Base-by-base conservation (phyloP, 352 stramenopile genomes). In the Peronospora tabacina region DNA sequence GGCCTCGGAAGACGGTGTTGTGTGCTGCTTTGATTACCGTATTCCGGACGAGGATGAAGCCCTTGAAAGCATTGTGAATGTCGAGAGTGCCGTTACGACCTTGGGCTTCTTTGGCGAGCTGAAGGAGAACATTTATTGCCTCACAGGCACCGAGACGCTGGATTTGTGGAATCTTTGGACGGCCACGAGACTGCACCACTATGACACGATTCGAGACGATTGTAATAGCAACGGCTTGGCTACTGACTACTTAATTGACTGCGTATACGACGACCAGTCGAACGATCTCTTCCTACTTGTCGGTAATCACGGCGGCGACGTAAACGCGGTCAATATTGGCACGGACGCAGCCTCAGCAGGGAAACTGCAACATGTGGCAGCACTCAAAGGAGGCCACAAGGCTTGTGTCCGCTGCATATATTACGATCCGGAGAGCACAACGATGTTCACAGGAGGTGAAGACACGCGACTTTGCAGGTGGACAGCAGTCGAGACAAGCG, bases 121-220 rank as follows among this genome's bases (percentile, higher is more conserved):
- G 41, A 60, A 57, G 2, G 82, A 94, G 42, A 83, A 93, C 47
- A 79, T 95, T 19, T 92, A 76, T 52, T 93, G 72, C 42, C 70
- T 94, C 16, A 95, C 85, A 0, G 83, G 87, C 53, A 85, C 80
- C 12, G 87, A 96, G 70, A 94, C 82, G 33, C 70, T 95, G 16
- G 86, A 92, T 41, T 54, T 96, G 41, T 96, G 87, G 87, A 94
- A 96, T 62, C 44, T 93, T 33, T 77, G 78, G 62, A 89, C 75
- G 4, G 87, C 87, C 6, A 44, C 92, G 58, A 70, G 81, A 7
- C 67, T 94, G 52, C 81, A 87, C 47, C 81, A 92, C 62, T 92
- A 88, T 55, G 63, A 72, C 44, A 72, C 59, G 5, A 67, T 92
- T 15, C 82, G 83, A 7, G 75, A 83, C 16, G 73, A 91, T 57